phyloP scores from a whole-genome alignment of 768 basidiomycete genomes.

The Saitozyma sp. region DNA sequence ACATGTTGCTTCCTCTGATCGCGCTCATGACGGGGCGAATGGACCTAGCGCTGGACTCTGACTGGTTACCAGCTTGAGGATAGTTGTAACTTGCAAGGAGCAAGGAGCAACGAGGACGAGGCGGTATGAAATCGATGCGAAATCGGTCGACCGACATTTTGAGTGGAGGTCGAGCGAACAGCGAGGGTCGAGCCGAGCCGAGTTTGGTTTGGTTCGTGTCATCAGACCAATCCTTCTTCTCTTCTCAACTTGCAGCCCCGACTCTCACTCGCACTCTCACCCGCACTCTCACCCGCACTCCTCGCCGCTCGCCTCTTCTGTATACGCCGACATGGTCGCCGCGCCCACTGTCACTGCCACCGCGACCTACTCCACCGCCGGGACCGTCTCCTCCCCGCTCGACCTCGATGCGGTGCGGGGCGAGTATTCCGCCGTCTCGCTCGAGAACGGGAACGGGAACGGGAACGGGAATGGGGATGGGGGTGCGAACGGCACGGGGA shows the following conservation, averaged over 20 bases:
- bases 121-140: too few relatives aligned
- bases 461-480: too few relatives aligned
- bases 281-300: neutral
- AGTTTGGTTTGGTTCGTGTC: conserved; percentile 3
- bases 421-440: conserved; percentile 29
- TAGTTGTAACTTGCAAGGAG: too few relatives aligned
- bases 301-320: too few relatives aligned
- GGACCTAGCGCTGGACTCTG: too few relatives aligned
- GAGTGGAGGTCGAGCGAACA: neutral
- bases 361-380: conserved; percentile 35
- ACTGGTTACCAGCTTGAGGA: too few relatives aligned
- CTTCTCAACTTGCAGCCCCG: conserved; percentile 5
- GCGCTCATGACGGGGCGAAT: too few relatives aligned
- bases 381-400: conserved; percentile 43
- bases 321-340: conserved; percentile 3
- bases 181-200: neutral
- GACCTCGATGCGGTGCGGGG: conserved; percentile 33
- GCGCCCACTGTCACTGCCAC: neutral
- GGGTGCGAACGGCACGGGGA: neutral
- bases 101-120: too few relatives aligned
- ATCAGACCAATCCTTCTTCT: neutral
- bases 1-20: too few relatives aligned
- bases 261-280: conserved; percentile 5
- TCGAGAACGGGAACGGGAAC: conserved; percentile 16
- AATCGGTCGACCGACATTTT: too few relatives aligned